phyloP scores from a whole-genome alignment of 2,329 filamentous ascomycete genomes.

The Penicillium oxalicum region DNA sequence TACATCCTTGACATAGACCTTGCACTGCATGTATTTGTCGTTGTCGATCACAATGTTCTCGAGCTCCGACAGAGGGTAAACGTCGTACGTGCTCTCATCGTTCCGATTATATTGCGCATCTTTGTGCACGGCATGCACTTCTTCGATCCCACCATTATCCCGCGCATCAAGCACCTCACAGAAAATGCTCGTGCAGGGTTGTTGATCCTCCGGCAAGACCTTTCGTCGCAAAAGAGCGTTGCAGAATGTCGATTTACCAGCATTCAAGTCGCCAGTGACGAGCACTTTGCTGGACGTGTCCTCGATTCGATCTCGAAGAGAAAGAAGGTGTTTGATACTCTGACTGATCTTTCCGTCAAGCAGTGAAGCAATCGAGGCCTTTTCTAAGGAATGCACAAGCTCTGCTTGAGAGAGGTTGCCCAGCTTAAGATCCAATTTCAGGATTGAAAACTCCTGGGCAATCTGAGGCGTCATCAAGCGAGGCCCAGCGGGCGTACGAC shows the following conservation, averaged over 20 bases:
- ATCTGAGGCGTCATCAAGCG: constrained; percentile 86
- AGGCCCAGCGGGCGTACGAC: constrained; percentile 60
- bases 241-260: constrained; percentile 97
- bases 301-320: constrained; percentile 86
- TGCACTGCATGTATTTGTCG: constrained; percentile 84
- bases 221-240: constrained; percentile 93
- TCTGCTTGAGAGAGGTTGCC: constrained; percentile 80
- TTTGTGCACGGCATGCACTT: constrained; percentile 91
- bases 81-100: constrained; percentile 90
- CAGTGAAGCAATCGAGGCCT: constrained; percentile 79
- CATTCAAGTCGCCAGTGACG: constrained; percentile 91
- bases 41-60: constrained; percentile 90
- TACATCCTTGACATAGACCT: constrained; percentile 90
- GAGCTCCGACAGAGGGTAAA: constrained; percentile 69
- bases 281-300: constrained; percentile 96
- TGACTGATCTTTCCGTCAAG: constrained; percentile 91
- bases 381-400: constrained; percentile 89
- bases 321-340: constrained; percentile 82
- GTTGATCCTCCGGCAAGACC: constrained; percentile 90
- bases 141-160: constrained; percentile 85
- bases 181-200: constrained; percentile 96
- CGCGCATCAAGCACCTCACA: constrained; percentile 91
- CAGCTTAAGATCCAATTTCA: constrained; percentile 91
- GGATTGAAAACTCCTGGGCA: constrained; percentile 87
- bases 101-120: constrained; percentile 74